Base-by-base conservation (phyloP, 345 rosid species). In the Toxicodendron radicans region DNA sequence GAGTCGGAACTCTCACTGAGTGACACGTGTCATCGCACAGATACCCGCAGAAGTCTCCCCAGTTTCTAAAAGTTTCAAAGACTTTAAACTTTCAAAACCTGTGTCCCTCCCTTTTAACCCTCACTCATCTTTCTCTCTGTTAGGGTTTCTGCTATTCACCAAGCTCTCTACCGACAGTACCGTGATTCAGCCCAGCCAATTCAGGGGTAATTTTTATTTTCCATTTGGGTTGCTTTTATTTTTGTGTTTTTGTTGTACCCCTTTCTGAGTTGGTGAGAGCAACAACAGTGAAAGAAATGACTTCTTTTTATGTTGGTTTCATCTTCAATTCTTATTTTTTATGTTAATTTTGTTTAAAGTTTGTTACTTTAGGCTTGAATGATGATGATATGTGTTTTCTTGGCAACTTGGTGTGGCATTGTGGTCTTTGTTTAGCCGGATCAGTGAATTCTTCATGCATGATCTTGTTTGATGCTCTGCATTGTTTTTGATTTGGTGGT, bases 1-100 rank as follows among this genome's bases (percentile, higher is more conserved):
- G 32, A 57, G 82, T 68, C 80, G 71, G 75, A 68, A 46, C 75
- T 53, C 69, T 58, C 64, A 49, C 33, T 23, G 46, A 0, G 0
- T 1, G 73, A 76, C 77, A 84, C 75, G 81, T 76, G 81, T 62
- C 73, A 14, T 16, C 24, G 7, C 51, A 35, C 0, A 65, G 71
- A 76, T 61, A 10, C 75, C 76, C 51, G 66, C 30, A n/a, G 57
- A 77, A 66, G 41, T 11, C 46, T 51, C 62, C 71, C 23, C 16
- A 7, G 7, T n/a, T 58, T 75, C 68, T 66, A 18, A 71, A 58
- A 71, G 54, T 70, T 54, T 59, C 56, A 27, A 18, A 57, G 43
- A 21, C 60, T 49, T 33, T 6, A 0, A n/a, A 24, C 72, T 21
- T 70, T 76, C 79, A 74, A 76, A 81, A 59, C 43, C 41, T 5